phyloP scores from a whole-genome alignment of 805 yeast species.

The Candida hungchunana region DNA sequence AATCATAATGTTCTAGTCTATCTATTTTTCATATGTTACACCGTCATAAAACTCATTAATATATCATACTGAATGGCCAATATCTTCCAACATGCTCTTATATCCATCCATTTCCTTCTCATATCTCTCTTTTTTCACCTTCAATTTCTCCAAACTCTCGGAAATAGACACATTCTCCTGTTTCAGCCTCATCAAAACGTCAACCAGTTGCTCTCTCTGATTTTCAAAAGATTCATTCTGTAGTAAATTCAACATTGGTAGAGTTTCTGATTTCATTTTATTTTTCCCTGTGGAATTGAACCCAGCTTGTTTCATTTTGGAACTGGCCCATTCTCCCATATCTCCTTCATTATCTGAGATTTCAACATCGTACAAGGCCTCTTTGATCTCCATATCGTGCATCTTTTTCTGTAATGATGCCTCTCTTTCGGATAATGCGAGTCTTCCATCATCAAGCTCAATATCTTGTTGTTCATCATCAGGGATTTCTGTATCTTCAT shows the following conservation, averaged over 20 bases:
- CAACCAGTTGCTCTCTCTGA: conserved; percentile 2
- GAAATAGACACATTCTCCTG: not conserved
- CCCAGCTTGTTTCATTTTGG: conserved; percentile 16
- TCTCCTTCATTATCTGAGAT: conserved; percentile 22
- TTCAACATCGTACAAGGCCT: conserved; percentile 30
- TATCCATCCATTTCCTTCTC: conserved; percentile 3
- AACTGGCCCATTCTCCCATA: conserved; percentile 21
- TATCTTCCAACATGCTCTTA: conserved; percentile 2
- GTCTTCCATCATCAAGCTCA: conserved; percentile 21
- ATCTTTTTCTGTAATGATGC: conserved; percentile 23
- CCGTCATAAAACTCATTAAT: too few relatives aligned
- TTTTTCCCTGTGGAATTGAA: not conserved
- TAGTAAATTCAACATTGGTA: conserved; percentile 9
- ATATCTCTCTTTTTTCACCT: not conserved
- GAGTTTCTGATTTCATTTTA: not conserved
- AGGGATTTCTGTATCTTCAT: conserved; percentile 15
- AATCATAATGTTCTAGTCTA: too few relatives aligned
- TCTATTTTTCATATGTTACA: too few relatives aligned
- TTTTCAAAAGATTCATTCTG: conserved; percentile 6
- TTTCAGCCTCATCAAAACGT: conserved; percentile 1
- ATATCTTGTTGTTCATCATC: not conserved
- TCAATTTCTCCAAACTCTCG: not conserved
- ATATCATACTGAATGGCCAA: not conserved
- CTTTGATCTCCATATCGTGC: conserved; percentile 30
- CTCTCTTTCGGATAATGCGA: conserved; percentile 30